These are phyloP conservation scores for Coemansia sp. DNA, from an alignment of 192 early-diverging fungal genomes.

Conservation along the genomic window DNA sequence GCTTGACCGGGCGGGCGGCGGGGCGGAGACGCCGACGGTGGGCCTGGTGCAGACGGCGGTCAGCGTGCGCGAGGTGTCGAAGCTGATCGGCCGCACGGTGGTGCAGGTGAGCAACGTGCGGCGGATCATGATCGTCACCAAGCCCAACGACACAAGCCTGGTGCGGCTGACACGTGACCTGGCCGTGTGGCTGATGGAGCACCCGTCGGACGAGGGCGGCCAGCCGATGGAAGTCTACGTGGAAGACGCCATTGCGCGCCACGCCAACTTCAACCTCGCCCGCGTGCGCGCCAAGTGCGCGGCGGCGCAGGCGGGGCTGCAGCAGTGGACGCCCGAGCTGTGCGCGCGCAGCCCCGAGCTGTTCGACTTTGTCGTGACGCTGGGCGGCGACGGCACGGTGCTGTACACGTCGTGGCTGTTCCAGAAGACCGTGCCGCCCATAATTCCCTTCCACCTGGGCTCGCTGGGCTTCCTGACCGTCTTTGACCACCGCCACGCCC, in stretches of 20 bases:
- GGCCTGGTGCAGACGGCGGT: conserved; percentile 69
- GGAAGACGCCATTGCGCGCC: conserved; percentile 64
- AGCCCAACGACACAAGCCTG: conserved; percentile 69
- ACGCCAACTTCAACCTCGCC: conserved; percentile 61
- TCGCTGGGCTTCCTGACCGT: conserved; percentile 95
- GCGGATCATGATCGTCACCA: conserved; percentile 76
- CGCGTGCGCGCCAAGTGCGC: conserved; percentile 53
- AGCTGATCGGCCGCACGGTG: conserved; percentile 65
- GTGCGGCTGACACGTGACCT: conserved; percentile 71
- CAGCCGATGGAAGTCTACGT: conserved; percentile 57
- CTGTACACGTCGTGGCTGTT: conserved; percentile 92
- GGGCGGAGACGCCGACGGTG: conserved; percentile 54
- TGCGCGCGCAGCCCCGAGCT: conserved; percentile 66
- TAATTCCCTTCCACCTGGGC: conserved; percentile 92
- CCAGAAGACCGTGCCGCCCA: conserved; percentile 84
- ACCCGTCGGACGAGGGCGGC: conserved; percentile 15
- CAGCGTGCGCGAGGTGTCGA: conserved; percentile 70
- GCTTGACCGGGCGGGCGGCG: too few relatives aligned
- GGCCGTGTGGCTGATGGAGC: conserved; percentile 66
- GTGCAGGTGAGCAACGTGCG: conserved; percentile 53
- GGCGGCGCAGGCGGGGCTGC: conserved; percentile 55
- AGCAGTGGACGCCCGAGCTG: conserved; percentile 78
- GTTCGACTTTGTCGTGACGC: conserved; percentile 90
- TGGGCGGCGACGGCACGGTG: conserved; percentile 97
- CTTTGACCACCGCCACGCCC: conserved; percentile 72